These are phyloP conservation scores for Magnusiomyces paraingens DNA, from an alignment of 1,139 yeast species.

Conservation along the genomic window DNA sequence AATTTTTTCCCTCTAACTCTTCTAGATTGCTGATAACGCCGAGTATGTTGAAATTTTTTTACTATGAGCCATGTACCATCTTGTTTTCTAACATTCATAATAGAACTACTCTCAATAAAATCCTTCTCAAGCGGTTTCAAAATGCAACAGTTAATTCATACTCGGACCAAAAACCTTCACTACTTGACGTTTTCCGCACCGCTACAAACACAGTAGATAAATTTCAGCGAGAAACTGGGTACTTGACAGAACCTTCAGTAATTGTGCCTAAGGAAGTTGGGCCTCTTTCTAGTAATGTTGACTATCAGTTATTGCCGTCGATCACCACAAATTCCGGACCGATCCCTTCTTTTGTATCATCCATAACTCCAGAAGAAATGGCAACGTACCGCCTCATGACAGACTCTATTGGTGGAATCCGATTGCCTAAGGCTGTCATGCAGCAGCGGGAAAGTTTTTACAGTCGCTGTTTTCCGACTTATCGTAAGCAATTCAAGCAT, in stretches of 20 bases:
- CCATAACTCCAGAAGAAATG: background rate
- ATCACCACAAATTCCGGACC: background rate
- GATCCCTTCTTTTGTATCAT: background rate
- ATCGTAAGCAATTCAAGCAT: constrained; percentile 59
- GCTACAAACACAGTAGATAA: background rate
- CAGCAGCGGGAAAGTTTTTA: constrained; percentile 36
- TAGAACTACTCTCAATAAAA: too few relatives aligned
- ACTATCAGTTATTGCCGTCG: background rate
- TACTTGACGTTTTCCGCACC: background rate
- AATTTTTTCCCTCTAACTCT: too few relatives aligned
- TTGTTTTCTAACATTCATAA: too few relatives aligned
- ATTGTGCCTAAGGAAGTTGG: background rate
- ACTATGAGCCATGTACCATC: too few relatives aligned
- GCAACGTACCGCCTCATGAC: background rate
- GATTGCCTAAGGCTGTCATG: constrained; percentile 15
- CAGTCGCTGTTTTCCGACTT: constrained; percentile 77
- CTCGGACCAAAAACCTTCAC: background rate
- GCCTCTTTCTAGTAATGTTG: background rate
- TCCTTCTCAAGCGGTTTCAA: too few relatives aligned
- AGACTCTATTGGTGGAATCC: constrained; percentile 11
- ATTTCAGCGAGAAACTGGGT: too few relatives aligned
- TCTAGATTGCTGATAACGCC: too few relatives aligned
- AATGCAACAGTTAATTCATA: too few relatives aligned
- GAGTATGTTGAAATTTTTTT: too few relatives aligned
- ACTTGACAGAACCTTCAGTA: background rate